Base-by-base conservation (phyloP, 2,329 filamentous ascomycete genomes). In the Verticillium dahliae region DNA sequence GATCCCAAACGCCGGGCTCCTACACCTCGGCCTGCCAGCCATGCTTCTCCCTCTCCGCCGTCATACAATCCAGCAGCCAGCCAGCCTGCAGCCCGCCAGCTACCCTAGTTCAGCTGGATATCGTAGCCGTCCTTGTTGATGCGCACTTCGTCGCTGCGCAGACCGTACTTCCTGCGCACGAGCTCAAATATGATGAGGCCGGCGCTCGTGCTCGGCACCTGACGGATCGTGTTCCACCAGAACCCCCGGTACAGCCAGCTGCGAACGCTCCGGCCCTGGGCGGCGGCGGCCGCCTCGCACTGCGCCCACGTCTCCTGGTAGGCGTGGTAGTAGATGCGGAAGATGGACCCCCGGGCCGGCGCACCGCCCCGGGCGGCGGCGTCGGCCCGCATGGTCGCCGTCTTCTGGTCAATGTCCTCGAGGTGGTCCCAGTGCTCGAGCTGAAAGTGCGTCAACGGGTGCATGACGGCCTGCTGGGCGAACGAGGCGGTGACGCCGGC, bases 151-250 rank as follows among this genome's bases (percentile, higher is more conserved):
- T 89, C 87, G 18, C 80, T 79, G 1, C 82, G 81, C 62, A 84
- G 78, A 1, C 87, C 87, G 67, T 91, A 92, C 74, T 90, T 91
- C 39, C 89, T 79, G 61, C 90, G 78, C 41, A 92, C 85, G 55
- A 93, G 71, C 74, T 93, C 90, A 71, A 93, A 93, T 22, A 91
- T 90, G 66, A 93, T 90, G 62, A 93, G 71, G 0, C 89, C 90
- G 0, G 90, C 90, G 63, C 87, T 90, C 1, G 90, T 92, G 70
- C 88, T 90, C 0, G 90, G 90, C 1, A 91, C 88, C 73, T 92
- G 89, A 5, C 88, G 79, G 59, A 92, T 81, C 0, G 90, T 90
- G 60, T 83, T 87, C 82, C 84, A 85, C 80, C 89, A 86, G 71
- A 92, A 92, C 13, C 86, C 88, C 5, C 84, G 79, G 69, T 90